phyloP scores from a whole-genome alignment of 2,329 filamentous ascomycete genomes.

The Massarina eburnea region DNA sequence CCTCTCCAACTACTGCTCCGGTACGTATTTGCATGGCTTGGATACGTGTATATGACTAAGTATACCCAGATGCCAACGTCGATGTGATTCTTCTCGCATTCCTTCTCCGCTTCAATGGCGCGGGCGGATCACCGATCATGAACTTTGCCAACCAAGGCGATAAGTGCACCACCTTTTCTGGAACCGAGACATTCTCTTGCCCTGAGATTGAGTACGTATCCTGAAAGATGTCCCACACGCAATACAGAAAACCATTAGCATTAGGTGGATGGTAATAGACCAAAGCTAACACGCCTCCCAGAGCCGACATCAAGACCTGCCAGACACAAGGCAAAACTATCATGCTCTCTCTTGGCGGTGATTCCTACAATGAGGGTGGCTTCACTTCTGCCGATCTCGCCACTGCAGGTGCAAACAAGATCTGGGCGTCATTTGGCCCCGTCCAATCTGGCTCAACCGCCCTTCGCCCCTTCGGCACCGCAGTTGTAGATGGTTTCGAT shows the following conservation, averaged over 20 bases:
- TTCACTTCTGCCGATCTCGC: conserved; percentile 47
- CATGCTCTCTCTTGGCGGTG: conserved; percentile 70
- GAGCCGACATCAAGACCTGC: conserved; percentile 57
- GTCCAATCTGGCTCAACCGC: conserved; percentile 42
- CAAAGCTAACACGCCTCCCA: conserved; percentile 14
- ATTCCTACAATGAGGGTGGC: conserved; percentile 69
- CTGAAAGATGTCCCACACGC: not conserved
- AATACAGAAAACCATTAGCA: not conserved
- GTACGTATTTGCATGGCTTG: conserved; percentile 1
- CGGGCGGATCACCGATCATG: conserved; percentile 52
- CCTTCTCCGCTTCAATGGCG: conserved; percentile 58
- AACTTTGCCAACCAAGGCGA: conserved; percentile 69
- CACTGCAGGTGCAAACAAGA: conserved; percentile 55
- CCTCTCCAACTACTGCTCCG: conserved; percentile 16
- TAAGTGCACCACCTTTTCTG: conserved; percentile 61
- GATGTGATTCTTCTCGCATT: conserved; percentile 65
- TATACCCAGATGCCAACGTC: conserved; percentile 46
- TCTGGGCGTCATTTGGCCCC: conserved; percentile 74
- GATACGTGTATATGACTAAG: conserved; percentile 54
- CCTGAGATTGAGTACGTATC: conserved; percentile 64
- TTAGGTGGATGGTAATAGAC: too few species aligned
- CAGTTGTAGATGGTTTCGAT: conserved; percentile 73
- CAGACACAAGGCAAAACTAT: conserved; percentile 69
- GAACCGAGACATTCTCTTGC: conserved; percentile 62
- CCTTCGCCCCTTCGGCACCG: conserved; percentile 67